These are phyloP conservation scores for Friedmanniomyces endolithicus DNA, from an alignment of 495 filamentous ascomycete species.

Conservation along the genomic window DNA sequence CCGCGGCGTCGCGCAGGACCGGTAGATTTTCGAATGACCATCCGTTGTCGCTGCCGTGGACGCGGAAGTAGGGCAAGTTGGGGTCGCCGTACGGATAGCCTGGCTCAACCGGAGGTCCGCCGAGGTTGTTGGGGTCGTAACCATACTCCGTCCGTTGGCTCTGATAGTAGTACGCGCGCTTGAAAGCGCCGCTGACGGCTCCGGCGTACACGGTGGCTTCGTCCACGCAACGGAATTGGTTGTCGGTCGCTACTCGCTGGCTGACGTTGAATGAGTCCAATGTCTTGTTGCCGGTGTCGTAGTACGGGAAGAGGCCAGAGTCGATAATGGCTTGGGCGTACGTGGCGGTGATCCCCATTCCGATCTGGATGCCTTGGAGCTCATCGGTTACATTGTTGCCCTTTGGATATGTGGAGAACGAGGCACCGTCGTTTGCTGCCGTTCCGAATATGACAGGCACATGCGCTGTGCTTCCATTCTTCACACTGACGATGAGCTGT, in stretches of 20 bases:
- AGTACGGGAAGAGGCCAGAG: slow-evolving; percentile 31
- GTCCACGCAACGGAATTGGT: slow-evolving; percentile 34
- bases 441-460: slow-evolving; percentile 35
- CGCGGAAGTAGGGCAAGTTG: slow-evolving; percentile 23
- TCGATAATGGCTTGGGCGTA: slow-evolving; percentile 31
- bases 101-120: slow-evolving; percentile 21
- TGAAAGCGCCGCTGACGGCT: slow-evolving; percentile 24
- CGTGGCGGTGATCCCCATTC: slow-evolving; percentile 25
- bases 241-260: slow-evolving; percentile 32
- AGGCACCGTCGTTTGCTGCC: slow-evolving; percentile 31
- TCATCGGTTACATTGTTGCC: slow-evolving; percentile 23
- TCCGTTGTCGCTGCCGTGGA: slow-evolving; percentile 20
- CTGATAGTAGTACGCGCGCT: slow-evolving; percentile 35
- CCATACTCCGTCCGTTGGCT: slow-evolving; percentile 29
- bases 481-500: slow-evolving; percentile 26
- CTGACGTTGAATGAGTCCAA: slow-evolving; percentile 35
- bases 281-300: slow-evolving; percentile 31
- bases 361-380: slow-evolving; percentile 25
- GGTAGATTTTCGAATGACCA: slow-evolving; percentile 9
- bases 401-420: slow-evolving; percentile 31
- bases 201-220: slow-evolving; percentile 35
- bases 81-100: slow-evolving; percentile 29
- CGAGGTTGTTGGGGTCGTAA: slow-evolving; percentile 32
- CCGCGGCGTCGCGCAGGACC: slow-evolving; percentile 4
- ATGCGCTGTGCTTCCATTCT: slow-evolving; percentile 24